Evolutionary conservation across 345 rosid species (phyloP).

Genomic region (Brassica nigra): DNA sequence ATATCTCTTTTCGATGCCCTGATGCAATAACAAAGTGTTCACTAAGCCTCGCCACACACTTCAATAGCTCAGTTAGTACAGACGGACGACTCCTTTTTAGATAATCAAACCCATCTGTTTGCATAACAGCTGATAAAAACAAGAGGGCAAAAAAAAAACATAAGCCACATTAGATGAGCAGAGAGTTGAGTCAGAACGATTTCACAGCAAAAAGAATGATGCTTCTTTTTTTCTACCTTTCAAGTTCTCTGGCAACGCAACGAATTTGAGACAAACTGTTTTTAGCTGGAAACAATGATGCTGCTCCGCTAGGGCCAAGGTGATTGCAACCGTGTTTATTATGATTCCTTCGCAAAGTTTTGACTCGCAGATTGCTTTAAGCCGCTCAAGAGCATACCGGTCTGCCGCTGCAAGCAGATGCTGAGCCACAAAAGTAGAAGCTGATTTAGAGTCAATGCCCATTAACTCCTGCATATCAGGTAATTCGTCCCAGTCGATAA

Average conservation of each 20-base stretch:
- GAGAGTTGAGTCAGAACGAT: neutral
- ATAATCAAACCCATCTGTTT: conserved; percentile 71
- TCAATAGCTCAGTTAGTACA: conserved; percentile 60
- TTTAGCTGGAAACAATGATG: conserved; percentile 73
- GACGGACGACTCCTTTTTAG: conserved; percentile 60
- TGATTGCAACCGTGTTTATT: conserved; percentile 75
- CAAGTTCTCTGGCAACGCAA: conserved; percentile 61
- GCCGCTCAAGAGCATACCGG: conserved; percentile 69
- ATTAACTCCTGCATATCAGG: conserved; percentile 71
- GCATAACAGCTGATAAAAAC: conserved; percentile 64
- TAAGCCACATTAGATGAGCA: neutral
- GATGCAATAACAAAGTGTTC: conserved; percentile 58
- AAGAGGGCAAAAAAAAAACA: neutral
- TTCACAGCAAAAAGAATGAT: neutral
- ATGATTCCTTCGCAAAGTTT: conserved; percentile 73
- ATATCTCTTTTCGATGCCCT: conserved; percentile 46
- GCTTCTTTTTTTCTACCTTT: conserved; percentile 47
- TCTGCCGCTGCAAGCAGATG: conserved; percentile 87
- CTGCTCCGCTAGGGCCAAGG: conserved; percentile 82
- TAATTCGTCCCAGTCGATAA: conserved; percentile 74
- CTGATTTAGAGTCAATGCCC: conserved; percentile 57
- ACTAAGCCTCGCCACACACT: conserved; percentile 52
- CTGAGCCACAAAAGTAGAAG: conserved; percentile 70
- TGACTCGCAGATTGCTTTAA: conserved; percentile 65
- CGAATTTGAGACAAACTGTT: conserved; percentile 68